Percentiles rank a stretch among this genome's conserved stretches.
Conservation (phyloP, 2,329 filamentous ascomycete species). For the Aspergillus luchuensis region DNA sequence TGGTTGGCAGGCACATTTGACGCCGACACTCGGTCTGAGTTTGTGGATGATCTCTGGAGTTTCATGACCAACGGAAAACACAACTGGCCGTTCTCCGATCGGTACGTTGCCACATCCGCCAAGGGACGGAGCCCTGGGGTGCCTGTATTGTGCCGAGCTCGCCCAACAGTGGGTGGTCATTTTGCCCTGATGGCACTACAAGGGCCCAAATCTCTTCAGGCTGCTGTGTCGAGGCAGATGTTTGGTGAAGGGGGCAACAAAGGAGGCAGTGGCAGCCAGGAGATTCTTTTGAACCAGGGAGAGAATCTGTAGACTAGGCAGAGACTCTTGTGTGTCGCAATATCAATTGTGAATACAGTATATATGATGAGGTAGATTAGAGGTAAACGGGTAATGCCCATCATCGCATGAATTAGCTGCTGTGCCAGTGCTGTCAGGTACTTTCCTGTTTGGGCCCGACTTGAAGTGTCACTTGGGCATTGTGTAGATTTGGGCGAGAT, state of each 20-base stretch:
- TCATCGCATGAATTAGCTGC: too few relatives aligned
- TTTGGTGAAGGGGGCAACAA: background rate
- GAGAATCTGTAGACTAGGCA: constrained; percentile 16
- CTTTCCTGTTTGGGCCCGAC: background rate
- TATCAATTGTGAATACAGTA: background rate
- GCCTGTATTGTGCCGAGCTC: constrained; percentile 39
- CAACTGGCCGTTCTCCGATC: constrained; percentile 48
- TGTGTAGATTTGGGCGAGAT: background rate
- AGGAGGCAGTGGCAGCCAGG: background rate
- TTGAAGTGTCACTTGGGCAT: background rate
- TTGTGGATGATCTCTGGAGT: constrained; percentile 45
- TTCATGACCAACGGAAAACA: constrained; percentile 48
- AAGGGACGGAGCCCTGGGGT: constrained; percentile 34
- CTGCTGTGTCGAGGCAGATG: constrained; percentile 14
- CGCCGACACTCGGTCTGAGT: constrained; percentile 31
- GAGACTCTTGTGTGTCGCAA: background rate
- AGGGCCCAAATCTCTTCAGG: constrained; percentile 30
- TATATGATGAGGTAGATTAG: background rate
- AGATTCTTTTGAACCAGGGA: constrained; percentile 13
- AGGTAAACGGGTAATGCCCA: too few relatives aligned
- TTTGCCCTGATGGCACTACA: constrained; percentile 46
- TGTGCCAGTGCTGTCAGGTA: background rate
- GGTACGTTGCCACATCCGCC: constrained; percentile 41
- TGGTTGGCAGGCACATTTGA: constrained; percentile 43
- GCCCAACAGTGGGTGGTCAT: constrained; percentile 48